Evolutionary conservation across 805 yeast genomes (phyloP), one percentile per base, ranked within the genome.

Genomic region (Kluyveromyces starmeri): DNA sequence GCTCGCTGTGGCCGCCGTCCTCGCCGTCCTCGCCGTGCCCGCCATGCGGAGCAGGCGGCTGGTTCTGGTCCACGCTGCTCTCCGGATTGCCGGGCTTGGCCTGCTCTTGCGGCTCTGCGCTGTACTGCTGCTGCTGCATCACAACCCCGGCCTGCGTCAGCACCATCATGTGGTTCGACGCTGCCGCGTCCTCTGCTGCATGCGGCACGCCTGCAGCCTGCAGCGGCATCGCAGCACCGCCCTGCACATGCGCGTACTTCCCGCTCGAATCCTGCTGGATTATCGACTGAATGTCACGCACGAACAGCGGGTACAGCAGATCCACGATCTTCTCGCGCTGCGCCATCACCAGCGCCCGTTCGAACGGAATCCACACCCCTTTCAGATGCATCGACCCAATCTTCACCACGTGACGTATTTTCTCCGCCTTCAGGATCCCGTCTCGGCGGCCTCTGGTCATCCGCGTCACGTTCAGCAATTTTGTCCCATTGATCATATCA

Each of bases 311-410:
- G 48, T 75, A 77, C 40, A 79, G 64, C 24, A 71, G 50, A 45
- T 78, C 84, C 18, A 71, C 73, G 40, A 79, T 80, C 26, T 83
- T 81, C 53, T 83, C 92, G 42, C 78, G 66, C 56, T 79, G 80
- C 12, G 94, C 94, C 74, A 82, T 78, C 21, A 80, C 79, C 30
- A 76, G 63, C 2, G 94, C 94, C 33, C 92, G 65, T 42, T 82
- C 89, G 51, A 80, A 81, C 2, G 94, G 94, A 39, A 83, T 81
- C 94, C 94, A 83, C 30, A 83, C 94, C 24, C 94, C 94, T 61
- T 83, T 83, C 47, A 83, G 64, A 56, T 83, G 88, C 88, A 83
- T 82, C 10, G 86, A 77, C 4, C 94, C 94, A 41, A 81, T 78
- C 59, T 83, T 83, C 28, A 83, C 89, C 16, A 83, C 94, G 51